phyloP scores from a whole-genome alignment of 192 early-diverging fungal genomes.

The Spizellomyces sp. region DNA sequence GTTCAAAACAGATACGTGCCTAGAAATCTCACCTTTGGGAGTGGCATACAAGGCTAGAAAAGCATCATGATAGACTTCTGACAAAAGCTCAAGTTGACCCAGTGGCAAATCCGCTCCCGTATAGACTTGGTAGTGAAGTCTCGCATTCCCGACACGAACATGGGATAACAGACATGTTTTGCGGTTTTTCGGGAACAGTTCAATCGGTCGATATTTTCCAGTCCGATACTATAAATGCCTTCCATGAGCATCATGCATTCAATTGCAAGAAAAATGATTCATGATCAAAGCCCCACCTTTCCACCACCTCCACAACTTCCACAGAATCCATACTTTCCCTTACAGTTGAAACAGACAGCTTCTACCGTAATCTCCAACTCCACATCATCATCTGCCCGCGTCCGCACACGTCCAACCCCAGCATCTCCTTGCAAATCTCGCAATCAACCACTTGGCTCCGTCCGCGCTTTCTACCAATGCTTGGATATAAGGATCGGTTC shows the following conservation, averaged over 20 bases:
- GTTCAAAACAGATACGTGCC: neutral
- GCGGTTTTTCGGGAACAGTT: slow-evolving; percentile 40
- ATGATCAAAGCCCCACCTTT: slow-evolving; percentile 28
- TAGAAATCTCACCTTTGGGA: slow-evolving; percentile 22
- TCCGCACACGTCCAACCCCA: slow-evolving; percentile 4
- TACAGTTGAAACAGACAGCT: slow-evolving; percentile 17
- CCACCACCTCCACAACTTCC: slow-evolving; percentile 27
- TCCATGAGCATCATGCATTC: slow-evolving; percentile 26
- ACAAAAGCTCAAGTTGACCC: neutral
- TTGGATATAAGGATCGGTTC: slow-evolving; percentile 1
- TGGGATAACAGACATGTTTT: slow-evolving; percentile 47
- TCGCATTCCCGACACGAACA: slow-evolving; percentile 41
- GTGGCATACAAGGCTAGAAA: slow-evolving; percentile 30
- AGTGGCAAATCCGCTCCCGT: slow-evolving; percentile 7
- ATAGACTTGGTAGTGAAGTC: slow-evolving; percentile 20
- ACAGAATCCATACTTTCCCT: slow-evolving; percentile 22
- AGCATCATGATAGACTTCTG: slow-evolving; percentile 24
- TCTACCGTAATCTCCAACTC: slow-evolving; percentile 13
- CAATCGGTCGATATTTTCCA: slow-evolving; percentile 51
- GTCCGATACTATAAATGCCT: slow-evolving; percentile 40
- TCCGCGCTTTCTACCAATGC: slow-evolving; percentile 10
- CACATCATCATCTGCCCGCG: neutral
- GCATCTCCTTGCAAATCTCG: slow-evolving; percentile 32
- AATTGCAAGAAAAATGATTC: slow-evolving; percentile 41
- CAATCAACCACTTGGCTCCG: slow-evolving; percentile 19